Percentiles rank a stretch among this genome's conserved stretches.
phyloP scores from a whole-genome alignment of 768 basidiomycete species.

The Tricholomella constricta region DNA sequence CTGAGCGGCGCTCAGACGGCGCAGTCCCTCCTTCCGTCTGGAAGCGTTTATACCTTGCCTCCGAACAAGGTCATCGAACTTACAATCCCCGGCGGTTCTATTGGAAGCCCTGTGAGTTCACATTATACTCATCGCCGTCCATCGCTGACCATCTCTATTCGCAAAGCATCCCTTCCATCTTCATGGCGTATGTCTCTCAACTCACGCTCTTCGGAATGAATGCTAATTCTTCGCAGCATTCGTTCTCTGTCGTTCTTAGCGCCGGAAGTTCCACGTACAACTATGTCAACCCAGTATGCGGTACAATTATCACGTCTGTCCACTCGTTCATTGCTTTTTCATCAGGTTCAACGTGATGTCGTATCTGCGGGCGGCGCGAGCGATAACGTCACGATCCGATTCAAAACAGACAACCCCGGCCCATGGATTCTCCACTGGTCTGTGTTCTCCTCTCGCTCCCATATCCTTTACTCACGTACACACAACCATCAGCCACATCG shows the following conservation, averaged over 20 bases:
- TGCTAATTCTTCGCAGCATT: too few relatives aligned
- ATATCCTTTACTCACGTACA: not conserved
- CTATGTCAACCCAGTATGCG: too few relatives aligned
- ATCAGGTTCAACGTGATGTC: conserved; percentile 19
- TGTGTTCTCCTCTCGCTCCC: conserved; percentile 3
- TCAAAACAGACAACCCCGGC: conserved; percentile 52
- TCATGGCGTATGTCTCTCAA: conserved; percentile 22
- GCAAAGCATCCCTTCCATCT: conserved; percentile 27
- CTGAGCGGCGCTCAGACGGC: conserved; percentile 54
- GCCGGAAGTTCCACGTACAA: too few relatives aligned
- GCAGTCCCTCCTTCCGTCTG: conserved; percentile 46
- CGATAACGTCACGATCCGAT: conserved; percentile 49
- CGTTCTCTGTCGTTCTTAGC: conserved; percentile 39
- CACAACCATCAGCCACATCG: conserved; percentile 44
- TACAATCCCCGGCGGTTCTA: conserved; percentile 37
- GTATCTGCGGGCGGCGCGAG: conserved; percentile 33
- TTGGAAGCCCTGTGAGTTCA: too few relatives aligned
- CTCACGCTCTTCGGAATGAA: not conserved
- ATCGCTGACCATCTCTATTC: conserved; percentile 5
- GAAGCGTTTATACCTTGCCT: conserved; percentile 49
- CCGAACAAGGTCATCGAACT: conserved; percentile 47
- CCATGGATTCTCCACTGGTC: conserved; percentile 54
- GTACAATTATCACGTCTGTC: too few relatives aligned
- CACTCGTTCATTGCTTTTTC: not conserved
- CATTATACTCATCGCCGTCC: not conserved